Evolutionary conservation across 2,329 filamentous ascomycete genomes (phyloP).

Genomic region (Stachybotrys elegans): DNA sequence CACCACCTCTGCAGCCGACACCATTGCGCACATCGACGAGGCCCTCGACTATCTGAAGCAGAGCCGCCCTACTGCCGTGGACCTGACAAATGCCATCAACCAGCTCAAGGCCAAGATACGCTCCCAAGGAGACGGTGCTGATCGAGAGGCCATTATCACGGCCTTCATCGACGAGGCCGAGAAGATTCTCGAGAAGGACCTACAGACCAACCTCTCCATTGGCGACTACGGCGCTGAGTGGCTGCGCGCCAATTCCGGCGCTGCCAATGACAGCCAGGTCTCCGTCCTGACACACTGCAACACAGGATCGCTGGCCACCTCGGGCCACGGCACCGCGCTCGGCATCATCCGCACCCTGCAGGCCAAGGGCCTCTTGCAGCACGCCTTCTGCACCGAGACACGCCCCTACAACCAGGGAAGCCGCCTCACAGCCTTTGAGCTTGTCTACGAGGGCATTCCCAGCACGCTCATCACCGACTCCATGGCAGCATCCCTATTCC

Average conservation of each 20-base stretch:
- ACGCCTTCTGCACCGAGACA: slow-evolving; percentile 95
- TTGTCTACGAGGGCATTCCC: slow-evolving; percentile 90
- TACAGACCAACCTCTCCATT: slow-evolving; percentile 81
- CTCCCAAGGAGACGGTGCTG: slow-evolving; percentile 35
- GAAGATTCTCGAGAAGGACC: slow-evolving; percentile 79
- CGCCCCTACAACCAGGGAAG: slow-evolving; percentile 97
- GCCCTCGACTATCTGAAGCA: slow-evolving; percentile 83
- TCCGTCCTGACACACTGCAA: slow-evolving; percentile 98
- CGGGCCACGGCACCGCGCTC: slow-evolving; percentile 93
- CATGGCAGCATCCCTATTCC: slow-evolving; percentile 86
- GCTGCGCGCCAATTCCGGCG: slow-evolving; percentile 59
- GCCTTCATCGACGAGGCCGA: slow-evolving; percentile 79
- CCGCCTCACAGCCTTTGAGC: slow-evolving; percentile 88
- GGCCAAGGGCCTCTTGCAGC: slow-evolving; percentile 59
- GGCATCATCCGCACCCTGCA: slow-evolving; percentile 87
- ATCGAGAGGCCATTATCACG: slow-evolving; percentile 50
- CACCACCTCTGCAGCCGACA: slow-evolving; percentile 44
- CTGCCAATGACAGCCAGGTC: slow-evolving; percentile 44
- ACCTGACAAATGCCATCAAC: slow-evolving; percentile 82
- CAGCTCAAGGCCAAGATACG: slow-evolving; percentile 67
- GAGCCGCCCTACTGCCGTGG: slow-evolving; percentile 90
- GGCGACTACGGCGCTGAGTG: slow-evolving; percentile 79
- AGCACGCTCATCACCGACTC: slow-evolving; percentile 92
- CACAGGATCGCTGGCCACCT: slow-evolving; percentile 92
- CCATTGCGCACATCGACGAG: slow-evolving; percentile 66